Base-by-base conservation (phyloP, 805 yeast genomes). In the Candida sphagnicola region DNA sequence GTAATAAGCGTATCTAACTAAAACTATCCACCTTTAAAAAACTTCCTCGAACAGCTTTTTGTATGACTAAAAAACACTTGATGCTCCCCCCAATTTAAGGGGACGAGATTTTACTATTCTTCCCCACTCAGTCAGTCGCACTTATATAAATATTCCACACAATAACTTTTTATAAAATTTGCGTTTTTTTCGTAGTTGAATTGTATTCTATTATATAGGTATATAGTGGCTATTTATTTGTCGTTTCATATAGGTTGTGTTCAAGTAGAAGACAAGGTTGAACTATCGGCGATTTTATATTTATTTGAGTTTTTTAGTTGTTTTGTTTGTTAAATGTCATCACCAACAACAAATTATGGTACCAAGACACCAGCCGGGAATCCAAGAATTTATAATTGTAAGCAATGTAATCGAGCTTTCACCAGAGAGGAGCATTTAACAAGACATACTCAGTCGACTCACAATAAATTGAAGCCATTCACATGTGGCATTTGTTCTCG, bases 341-440 rank as follows among this genome's bases (percentile, higher is more conserved):
- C 29, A 26, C 29, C 33, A 10, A 35, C 18, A n/a, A 40, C 31
- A 18, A 53, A 56, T 37, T 66, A 58, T 41, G 74, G 74, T 18
- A 57, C 68, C 28, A 67, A 67, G 43, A 68, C 74, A 2, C 57
- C 71, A 11, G 54, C 64, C n/a, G 74, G 74, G 2, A 68, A 68
- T 43, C 62, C 72, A 23, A 54, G 74, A 34, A 57, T 68, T 16
- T 66, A 51, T 47, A 64, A 63, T 39, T 68, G 74, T 47, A 51
- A 53, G 21, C 62, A 64, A 34, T 68, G 74, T 45, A 55, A 64
- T 34, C 56, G 72, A 17, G 74, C 74, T 3, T 68, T 68, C 49
- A 68, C 73, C n/a, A 50, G 74, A 41, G 73, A 68, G 42, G 74
- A 68, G 46, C 74, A 68, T 42, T 50, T 68, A 28, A 65, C 70